Evolutionary conservation across 2,329 filamentous ascomycete genomes (phyloP), one percentile per base, ranked within the genome.

Genomic region (Alternaria sp.): DNA sequence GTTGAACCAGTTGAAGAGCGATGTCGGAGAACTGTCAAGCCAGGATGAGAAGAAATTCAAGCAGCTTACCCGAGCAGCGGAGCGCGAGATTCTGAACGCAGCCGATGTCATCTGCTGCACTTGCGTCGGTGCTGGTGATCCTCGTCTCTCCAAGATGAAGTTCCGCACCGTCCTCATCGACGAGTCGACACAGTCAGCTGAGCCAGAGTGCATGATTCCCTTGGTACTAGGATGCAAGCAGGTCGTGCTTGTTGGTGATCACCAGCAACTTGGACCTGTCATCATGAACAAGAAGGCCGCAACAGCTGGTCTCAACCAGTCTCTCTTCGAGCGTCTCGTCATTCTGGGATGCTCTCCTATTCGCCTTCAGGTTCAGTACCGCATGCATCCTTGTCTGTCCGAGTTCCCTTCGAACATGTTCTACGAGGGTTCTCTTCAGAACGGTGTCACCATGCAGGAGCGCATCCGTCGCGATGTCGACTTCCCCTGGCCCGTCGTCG

Each of bases 241-340:
- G 80, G 93, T 97, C 53, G 96, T 99, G n/a, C 87, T 99, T 36
- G 96, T 99, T 45, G 96, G 96, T 77, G 96, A 99, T 77, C 96
- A 99, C 81, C 96, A 98, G 81, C 96, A 99, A 80, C 88, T 99
- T 68, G 96, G 96, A 0, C 96, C 96, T 1, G 96, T 99, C 73
- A 98, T 99, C 78, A 99, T 99, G 95, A 99, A 99, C 86, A 99
- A 99, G 87, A 98, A 98, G 82, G 96, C 96, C 13, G 96, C 96
- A 65, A 98, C 98, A 82, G 96, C 96, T 59, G 96, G 96, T 65
- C 86, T 99, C 15, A 97, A 98, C 81, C 96, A 98, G 81, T 98
- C 95, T n/a, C 86, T 99, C 10, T 99, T 99, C 76, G 96, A 99
- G 83, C 93, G 96, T 73, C 86, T 99, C 54, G 94, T 98, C 72